phyloP scores from a whole-genome alignment of 202 grass and related monocot genomes.

The Schoenoplectus triqueter region DNA sequence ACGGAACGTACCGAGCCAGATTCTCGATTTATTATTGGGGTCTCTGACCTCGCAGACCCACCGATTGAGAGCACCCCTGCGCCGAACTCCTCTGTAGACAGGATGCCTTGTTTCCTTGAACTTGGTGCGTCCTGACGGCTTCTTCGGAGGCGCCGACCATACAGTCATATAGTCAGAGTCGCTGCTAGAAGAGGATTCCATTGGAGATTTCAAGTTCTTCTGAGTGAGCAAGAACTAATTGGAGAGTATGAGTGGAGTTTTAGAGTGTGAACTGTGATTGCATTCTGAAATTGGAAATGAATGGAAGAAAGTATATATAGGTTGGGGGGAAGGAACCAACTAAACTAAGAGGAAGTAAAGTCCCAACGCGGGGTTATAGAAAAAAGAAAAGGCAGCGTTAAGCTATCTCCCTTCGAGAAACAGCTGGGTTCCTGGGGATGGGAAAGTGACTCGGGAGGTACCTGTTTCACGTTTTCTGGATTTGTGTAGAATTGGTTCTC shows the following conservation, averaged over 20 bases:
- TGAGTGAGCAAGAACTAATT: background rate
- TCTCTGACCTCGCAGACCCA: constrained; percentile 88
- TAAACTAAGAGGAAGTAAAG: background rate
- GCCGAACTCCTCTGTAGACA: constrained; percentile 67
- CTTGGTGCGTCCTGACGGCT: constrained; percentile 80
- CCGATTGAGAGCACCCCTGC: constrained; percentile 44
- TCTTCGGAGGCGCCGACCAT: constrained; percentile 73
- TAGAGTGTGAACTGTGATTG: background rate
- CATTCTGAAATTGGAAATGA: background rate
- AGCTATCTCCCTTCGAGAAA: background rate
- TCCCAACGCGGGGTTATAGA: constrained; percentile 1
- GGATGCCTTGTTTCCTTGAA: constrained; percentile 86
- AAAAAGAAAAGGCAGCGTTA: background rate
- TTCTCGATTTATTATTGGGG: constrained; percentile 53
- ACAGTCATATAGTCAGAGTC: constrained; percentile 50
- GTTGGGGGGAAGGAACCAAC: background rate
- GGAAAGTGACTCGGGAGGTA: background rate
- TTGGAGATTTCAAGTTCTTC: background rate
- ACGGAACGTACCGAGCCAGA: constrained; percentile 78
- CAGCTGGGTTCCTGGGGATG: background rate
- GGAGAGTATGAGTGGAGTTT: background rate
- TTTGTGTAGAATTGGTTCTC: background rate
- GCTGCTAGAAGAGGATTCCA: background rate
- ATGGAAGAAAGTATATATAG: background rate
- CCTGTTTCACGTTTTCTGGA: background rate